Evolutionary conservation across 345 rosid species (phyloP).

Genomic region (Lagerstroemia speciosa): DNA sequence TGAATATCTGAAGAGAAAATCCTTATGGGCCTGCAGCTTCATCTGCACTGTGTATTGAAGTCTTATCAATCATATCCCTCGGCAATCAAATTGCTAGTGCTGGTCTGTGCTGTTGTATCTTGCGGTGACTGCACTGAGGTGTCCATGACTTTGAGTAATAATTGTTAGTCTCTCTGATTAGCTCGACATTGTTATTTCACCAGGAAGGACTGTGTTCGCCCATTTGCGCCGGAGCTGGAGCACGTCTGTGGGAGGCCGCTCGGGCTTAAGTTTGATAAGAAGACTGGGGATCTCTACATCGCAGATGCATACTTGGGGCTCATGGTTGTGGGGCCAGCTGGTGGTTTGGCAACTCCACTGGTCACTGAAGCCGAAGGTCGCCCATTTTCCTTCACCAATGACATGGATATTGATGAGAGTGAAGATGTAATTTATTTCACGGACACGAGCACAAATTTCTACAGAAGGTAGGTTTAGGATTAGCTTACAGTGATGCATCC

Average conservation of each 20-base stretch:
- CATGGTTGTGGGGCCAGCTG: slow-evolving; percentile 49
- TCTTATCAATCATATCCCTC: too few species aligned
- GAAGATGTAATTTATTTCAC: slow-evolving; percentile 62
- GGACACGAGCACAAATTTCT: slow-evolving; percentile 49
- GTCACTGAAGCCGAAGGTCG: slow-evolving; percentile 51
- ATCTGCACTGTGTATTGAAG: too few species aligned
- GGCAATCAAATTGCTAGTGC: background rate
- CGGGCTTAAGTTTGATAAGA: slow-evolving; percentile 52
- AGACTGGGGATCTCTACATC: slow-evolving; percentile 61
- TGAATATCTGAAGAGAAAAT: too few species aligned
- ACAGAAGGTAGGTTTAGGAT: slow-evolving; percentile 44
- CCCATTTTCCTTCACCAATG: slow-evolving; percentile 57
- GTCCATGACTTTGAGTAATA: background rate
- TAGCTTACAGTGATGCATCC: background rate
- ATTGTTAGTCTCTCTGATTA: slow-evolving; percentile 7
- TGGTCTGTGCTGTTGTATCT: background rate
- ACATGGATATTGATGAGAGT: slow-evolving; percentile 51
- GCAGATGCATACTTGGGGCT: slow-evolving; percentile 78
- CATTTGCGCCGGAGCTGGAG: slow-evolving; percentile 58
- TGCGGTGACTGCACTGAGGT: background rate
- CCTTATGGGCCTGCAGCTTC: too few species aligned
- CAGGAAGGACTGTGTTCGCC: slow-evolving; percentile 51
- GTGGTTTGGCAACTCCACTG: slow-evolving; percentile 49
- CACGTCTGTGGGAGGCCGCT: slow-evolving; percentile 75
- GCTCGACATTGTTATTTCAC: slow-evolving; percentile 1